Evolutionary conservation across 2,329 filamentous ascomycete genomes (phyloP).

Genomic region (Claviceps sp.): DNA sequence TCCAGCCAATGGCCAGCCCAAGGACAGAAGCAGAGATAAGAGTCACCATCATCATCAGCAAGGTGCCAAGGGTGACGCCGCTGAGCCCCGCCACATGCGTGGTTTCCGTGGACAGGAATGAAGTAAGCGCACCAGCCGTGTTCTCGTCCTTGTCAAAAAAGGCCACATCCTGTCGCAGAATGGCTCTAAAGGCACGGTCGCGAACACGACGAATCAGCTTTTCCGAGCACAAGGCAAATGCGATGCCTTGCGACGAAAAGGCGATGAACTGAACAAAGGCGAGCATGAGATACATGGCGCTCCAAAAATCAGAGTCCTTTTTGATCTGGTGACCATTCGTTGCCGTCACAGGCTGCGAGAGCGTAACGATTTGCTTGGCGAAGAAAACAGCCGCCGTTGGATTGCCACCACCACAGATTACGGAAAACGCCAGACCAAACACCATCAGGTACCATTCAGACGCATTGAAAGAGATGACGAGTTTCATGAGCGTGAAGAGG

Average conservation of each 20-base stretch:
- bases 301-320: conserved; percentile 71
- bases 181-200: conserved; percentile 68
- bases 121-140: conserved; percentile 75
- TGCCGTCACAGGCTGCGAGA: conserved; percentile 41
- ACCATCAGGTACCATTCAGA: conserved; percentile 60
- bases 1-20: conserved; percentile 70
- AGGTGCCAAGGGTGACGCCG: conserved; percentile 74
- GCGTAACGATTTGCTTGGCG: conserved; percentile 68
- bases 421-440: conserved; percentile 57
- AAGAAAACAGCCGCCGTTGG: conserved; percentile 62
- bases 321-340: conserved; percentile 43
- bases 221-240: conserved; percentile 80
- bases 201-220: conserved; percentile 71
- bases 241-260: conserved; percentile 53
- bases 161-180: conserved; percentile 82
- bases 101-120: conserved; percentile 78
- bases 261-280: conserved; percentile 59
- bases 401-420: conserved; percentile 71
- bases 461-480: conserved; percentile 70
- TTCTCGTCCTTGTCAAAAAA: conserved; percentile 90
- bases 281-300: conserved; percentile 77
- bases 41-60: conserved; percentile 69
- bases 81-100: conserved; percentile 81
- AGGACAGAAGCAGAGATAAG: conserved; percentile 60
- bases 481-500: conserved; percentile 62